These are phyloP conservation scores for Neurospora discreta DNA, from an alignment of 495 filamentous ascomycete genomes.

Conservation along the genomic window DNA sequence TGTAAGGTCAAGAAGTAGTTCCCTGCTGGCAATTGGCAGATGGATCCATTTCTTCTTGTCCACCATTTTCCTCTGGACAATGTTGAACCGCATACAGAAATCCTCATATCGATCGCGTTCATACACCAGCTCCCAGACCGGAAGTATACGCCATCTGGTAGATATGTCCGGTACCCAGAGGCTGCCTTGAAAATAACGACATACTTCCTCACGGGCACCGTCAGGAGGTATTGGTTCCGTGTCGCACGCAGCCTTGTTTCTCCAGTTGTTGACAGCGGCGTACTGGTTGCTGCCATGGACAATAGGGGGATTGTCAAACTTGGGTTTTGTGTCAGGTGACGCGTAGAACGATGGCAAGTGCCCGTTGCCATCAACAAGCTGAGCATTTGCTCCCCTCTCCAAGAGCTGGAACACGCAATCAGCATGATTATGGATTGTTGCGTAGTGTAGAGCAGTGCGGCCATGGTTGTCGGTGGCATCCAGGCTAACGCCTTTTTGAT, in stretches of 20 bases:
- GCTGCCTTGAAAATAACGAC: not conserved
- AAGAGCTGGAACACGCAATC: not conserved
- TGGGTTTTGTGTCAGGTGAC: not conserved
- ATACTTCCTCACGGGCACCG: not conserved
- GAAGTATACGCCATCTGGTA: not conserved
- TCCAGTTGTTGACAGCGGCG: not conserved
- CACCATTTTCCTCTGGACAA: not conserved
- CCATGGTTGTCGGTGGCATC: not conserved
- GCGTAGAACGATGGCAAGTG: conserved; percentile 5
- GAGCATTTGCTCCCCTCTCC: not conserved
- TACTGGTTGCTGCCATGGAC: not conserved
- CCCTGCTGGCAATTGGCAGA: not conserved
- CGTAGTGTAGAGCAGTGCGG: not conserved
- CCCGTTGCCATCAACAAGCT: conserved; percentile 2
- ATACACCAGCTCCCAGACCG: not conserved
- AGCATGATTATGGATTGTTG: not conserved
- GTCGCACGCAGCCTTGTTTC: not conserved
- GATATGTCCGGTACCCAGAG: conserved; percentile 1
- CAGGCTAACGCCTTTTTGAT: not conserved
- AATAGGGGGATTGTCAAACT: conserved; percentile 2
- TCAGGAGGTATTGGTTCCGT: not conserved
- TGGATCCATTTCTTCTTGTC: conserved; percentile 2
- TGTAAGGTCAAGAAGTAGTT: not conserved
- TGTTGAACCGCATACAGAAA: not conserved
- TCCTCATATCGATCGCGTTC: not conserved